Percentiles rank a stretch among this genome's conserved stretches.
These are phyloP conservation scores for Skeletonema grethae DNA, from an alignment of 108 stramenopile species.

Conservation along the genomic window DNA sequence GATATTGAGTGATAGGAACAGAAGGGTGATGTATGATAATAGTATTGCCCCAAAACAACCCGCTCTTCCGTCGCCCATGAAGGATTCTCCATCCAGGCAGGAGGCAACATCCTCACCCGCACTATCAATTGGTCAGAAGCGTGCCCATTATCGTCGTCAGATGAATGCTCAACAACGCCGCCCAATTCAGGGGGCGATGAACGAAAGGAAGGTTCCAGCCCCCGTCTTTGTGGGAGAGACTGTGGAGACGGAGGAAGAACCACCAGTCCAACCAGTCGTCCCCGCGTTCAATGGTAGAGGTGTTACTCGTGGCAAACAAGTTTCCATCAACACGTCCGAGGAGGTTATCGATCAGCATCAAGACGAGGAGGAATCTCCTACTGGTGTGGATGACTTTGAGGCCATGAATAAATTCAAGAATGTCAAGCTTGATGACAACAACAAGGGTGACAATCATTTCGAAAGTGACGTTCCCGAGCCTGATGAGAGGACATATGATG, in stretches of 20 bases:
- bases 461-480: neutral
- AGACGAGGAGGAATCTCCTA: constrained; percentile 23
- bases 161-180: neutral
- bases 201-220: neutral
- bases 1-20: constrained; percentile 24
- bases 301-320: neutral
- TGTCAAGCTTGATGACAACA: constrained; percentile 13
- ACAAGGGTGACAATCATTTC: too few relatives aligned
- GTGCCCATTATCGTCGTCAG: constrained; percentile 2
- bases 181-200: neutral
- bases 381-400: constrained; percentile 26
- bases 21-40: constrained; percentile 23
- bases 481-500: constrained; percentile 11
- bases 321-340: neutral
- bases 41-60: neutral
- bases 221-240: constrained; percentile 1
- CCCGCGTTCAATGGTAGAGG: neutral
- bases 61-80: neutral
- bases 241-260: neutral
- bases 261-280: neutral
- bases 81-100: neutral
- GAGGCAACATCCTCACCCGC: neutral
- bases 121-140: neutral
- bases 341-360: neutral
- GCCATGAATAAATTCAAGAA: constrained; percentile 10